Conservation (phyloP, 371 early-diverging fungal genomes). For the Funneliformis caledonium region DNA sequence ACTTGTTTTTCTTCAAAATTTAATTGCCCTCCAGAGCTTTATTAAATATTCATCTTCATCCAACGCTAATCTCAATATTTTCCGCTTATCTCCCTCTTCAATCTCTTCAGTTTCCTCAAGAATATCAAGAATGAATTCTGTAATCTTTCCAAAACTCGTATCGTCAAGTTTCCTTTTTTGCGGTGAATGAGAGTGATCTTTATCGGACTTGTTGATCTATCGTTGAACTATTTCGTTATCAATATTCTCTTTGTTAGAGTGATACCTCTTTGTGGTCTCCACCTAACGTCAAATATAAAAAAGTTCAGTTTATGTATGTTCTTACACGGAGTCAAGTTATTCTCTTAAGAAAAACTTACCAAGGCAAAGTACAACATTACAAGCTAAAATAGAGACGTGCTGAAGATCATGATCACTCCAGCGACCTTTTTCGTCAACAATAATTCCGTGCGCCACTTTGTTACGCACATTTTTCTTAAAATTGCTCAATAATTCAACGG, state of each 20-base stretch:
- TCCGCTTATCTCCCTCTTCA: constrained; percentile 19
- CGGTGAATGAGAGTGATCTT: constrained; percentile 7
- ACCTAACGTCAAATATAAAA: constrained; percentile 17
- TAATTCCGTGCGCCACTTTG: constrained; percentile 35
- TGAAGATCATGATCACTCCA: constrained; percentile 18
- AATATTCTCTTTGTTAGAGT: constrained; percentile 20
- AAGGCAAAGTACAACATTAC: constrained; percentile 23
- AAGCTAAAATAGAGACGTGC: constrained; percentile 27
- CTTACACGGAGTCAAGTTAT: constrained; percentile 9
- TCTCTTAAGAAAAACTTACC: constrained; percentile 22
- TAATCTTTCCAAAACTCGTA: background rate
- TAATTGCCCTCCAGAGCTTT: constrained; percentile 25
- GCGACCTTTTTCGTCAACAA: constrained; percentile 16
- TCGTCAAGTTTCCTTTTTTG: constrained; percentile 11
- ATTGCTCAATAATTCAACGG: background rate
- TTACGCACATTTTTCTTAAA: constrained; percentile 30
- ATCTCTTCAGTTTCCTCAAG: constrained; percentile 32
- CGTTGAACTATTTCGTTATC: constrained; percentile 11
- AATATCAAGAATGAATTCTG: constrained; percentile 25
- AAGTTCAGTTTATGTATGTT: constrained; percentile 28
- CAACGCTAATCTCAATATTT: constrained; percentile 12
- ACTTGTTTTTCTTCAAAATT: constrained; percentile 11
- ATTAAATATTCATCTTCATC: constrained; percentile 20
- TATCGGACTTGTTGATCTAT: constrained; percentile 22
- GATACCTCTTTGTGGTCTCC: constrained; percentile 13